These are phyloP conservation scores for Collariella sp. DNA, from an alignment of 495 filamentous ascomycete species.

Conservation along the genomic window DNA sequence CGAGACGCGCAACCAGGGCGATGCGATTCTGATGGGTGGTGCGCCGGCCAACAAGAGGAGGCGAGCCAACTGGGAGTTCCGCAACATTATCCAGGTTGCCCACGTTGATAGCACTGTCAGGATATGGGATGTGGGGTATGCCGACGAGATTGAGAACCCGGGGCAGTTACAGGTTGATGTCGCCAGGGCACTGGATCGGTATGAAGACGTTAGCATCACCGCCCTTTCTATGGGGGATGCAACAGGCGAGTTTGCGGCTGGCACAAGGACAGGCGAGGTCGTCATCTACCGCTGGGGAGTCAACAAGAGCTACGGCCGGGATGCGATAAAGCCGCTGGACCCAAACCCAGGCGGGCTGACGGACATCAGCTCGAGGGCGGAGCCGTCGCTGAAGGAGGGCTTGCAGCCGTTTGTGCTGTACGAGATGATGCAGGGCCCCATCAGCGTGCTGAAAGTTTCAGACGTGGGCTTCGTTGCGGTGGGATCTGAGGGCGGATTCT, in stretches of 20 bases:
- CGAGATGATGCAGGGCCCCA: constrained; percentile 68
- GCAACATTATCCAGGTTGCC: constrained; percentile 71
- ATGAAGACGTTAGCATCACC: constrained; percentile 67
- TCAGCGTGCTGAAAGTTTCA: constrained; percentile 71
- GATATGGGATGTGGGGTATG: constrained; percentile 84
- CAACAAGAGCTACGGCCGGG: constrained; percentile 45
- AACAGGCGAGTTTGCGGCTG: constrained; percentile 77
- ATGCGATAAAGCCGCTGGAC: constrained; percentile 44
- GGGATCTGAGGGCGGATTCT: constrained; percentile 69
- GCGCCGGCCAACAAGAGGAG: constrained; percentile 44
- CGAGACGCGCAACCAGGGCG: constrained; percentile 65
- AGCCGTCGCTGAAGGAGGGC: constrained; percentile 74
- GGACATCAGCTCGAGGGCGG: constrained; percentile 62
- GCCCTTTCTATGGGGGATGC: constrained; percentile 65
- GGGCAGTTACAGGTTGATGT: constrained; percentile 77
- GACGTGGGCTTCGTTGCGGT: constrained; percentile 86
- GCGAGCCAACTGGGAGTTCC: constrained; percentile 55
- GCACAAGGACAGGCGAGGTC: constrained; percentile 71
- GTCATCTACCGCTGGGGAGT: constrained; percentile 79
- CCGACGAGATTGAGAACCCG: constrained; percentile 86
- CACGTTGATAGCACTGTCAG: constrained; percentile 83
- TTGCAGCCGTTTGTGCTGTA: constrained; percentile 72
- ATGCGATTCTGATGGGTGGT: constrained; percentile 47
- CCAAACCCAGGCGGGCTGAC: constrained; percentile 56
- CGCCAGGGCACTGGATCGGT: constrained; percentile 68